Evolutionary conservation across 2,329 filamentous ascomycete species (phyloP), one percentile per base, ranked within the genome.

Genomic region (Aspergillus sp.): DNA sequence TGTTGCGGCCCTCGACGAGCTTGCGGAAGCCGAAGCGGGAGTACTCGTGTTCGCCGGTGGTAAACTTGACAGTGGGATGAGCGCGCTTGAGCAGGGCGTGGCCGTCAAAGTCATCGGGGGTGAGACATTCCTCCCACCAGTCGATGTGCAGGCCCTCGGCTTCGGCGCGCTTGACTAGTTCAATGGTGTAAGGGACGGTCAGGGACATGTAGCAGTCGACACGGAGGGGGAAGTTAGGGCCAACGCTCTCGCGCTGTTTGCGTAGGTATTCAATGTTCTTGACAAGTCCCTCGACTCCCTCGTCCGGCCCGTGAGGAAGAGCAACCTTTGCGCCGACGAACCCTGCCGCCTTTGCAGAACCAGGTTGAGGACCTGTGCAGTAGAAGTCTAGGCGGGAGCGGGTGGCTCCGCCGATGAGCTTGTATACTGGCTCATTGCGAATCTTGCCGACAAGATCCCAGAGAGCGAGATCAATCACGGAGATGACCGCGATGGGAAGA

Each of bases 171-270:
- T 93, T 90, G 59, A 90, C 93, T 22, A 97, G 82, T 75, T 96
- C 89, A 65, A 97, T 96, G 4, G 91, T 96, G 78, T 97, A 97
- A 1, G 90, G 80, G 24, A 97, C 93, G 68, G 93, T 96, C 69
- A 97, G 80, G 65, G 89, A 93, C 93, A 97, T 97, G 78, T 96
- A 97, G 81, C 93, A 97, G 78, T 97, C 93, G 5, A 97, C 93
- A 81, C 96, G 93, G 64, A 97, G 83, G 45, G 93, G 93, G 73
- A 95, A 97, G 73, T 96, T 90, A 0, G 91, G 90, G 0, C 93
- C 93, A 43, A 97, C 89, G 55, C 85, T 85, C 70, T 92, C 89
- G 54, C 92, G 86, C 75, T 96, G 91, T 75, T 90, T 88, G 65
- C 88, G 86, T 49, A 97, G 83, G 72, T 93, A 97, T 72, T 91